Evolutionary conservation across 352 stramenopile species (phyloP), one percentile per base, ranked within the genome.

Genomic region (Phytopythium helicoides): DNA sequence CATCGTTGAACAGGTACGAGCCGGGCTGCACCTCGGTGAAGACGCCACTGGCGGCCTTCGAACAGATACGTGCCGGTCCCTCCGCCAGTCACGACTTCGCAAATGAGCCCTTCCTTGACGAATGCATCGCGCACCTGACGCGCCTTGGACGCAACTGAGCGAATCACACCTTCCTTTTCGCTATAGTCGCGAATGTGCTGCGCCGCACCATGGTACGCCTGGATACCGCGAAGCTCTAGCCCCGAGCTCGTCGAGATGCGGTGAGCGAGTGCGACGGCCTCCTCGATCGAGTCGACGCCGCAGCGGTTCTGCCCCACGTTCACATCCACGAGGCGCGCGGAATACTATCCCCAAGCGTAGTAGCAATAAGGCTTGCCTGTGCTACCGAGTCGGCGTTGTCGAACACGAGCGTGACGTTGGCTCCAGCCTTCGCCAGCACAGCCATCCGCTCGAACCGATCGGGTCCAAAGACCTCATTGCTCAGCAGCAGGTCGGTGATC

Each of bases 1-100:
- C 75, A 58, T 92, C 82, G 56, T 86, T 88, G 60, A 92, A 87
- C 21, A 88, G 56, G 58, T 87, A 92, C 46, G 76, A 89, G 3
- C 82, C 82, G 0, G 82, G 82, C 62, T 92, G 80, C 45, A 92
- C 71, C 49, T 92, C 82, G 0, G 75, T 90, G 48, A 89, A 91
- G 16, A 87, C 67, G 19, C 72, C 76, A 40, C 67, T 87, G 15
- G 60, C 58, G 0, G 72, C 73, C 46, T n/a, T 92, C 82, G 11
- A 87, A 47, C 38, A 79, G 37, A 37, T 87, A 90, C 34, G 75
- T 91, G 2, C 80, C 82, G 0, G 80, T 91, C 12, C 80, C 81
- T 37, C 76, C 81, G 15, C 81, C 81, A 6, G 81, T 92, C 31
- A 90, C 68, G 8, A 85, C 64, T n/a, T 79, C 60, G 39, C 81